These are phyloP conservation scores for Jamesozyma lodderae DNA, from an alignment of 805 yeast genomes.

Conservation along the genomic window DNA sequence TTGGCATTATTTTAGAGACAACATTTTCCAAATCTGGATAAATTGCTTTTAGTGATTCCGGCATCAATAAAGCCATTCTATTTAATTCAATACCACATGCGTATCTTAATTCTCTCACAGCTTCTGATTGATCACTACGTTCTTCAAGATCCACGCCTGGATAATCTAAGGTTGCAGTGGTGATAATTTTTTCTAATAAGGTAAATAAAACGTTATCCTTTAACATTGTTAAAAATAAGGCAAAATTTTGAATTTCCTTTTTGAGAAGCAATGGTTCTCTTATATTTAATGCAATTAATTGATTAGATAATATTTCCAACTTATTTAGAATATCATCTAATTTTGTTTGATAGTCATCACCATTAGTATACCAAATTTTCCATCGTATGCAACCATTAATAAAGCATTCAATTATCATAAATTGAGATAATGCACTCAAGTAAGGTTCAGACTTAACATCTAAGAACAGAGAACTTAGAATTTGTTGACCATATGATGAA, in stretches of 20 bases:
- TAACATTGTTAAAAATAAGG: slow-evolving; percentile 84
- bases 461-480: slow-evolving; percentile 46
- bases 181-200: slow-evolving; percentile 74
- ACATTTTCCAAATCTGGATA: slow-evolving; percentile 77
- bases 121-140: slow-evolving; percentile 65
- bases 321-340: slow-evolving; percentile 44
- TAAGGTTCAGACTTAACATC: slow-evolving; percentile 58
- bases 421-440: slow-evolving; percentile 69
- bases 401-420: slow-evolving; percentile 80
- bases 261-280: slow-evolving; percentile 75
- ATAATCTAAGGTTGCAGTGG: slow-evolving; percentile 75
- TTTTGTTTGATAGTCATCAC: slow-evolving; percentile 37
- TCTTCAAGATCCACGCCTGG: slow-evolving; percentile 44
- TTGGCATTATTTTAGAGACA: slow-evolving; percentile 59
- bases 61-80: slow-evolving; percentile 89
- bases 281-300: slow-evolving; percentile 63
- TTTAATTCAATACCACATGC: slow-evolving; percentile 93
- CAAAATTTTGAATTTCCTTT: slow-evolving; percentile 83
- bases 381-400: slow-evolving; percentile 90
- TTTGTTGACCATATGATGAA: slow-evolving; percentile 56
- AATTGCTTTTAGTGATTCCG: slow-evolving; percentile 75
- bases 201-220: slow-evolving; percentile 77
- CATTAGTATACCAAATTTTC: slow-evolving; percentile 70
- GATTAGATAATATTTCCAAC: slow-evolving; percentile 64
- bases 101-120: slow-evolving; percentile 78